These are phyloP conservation scores for Coniosporium tulheliwenetii DNA, from an alignment of 2,329 filamentous ascomycete genomes.

Conservation along the genomic window DNA sequence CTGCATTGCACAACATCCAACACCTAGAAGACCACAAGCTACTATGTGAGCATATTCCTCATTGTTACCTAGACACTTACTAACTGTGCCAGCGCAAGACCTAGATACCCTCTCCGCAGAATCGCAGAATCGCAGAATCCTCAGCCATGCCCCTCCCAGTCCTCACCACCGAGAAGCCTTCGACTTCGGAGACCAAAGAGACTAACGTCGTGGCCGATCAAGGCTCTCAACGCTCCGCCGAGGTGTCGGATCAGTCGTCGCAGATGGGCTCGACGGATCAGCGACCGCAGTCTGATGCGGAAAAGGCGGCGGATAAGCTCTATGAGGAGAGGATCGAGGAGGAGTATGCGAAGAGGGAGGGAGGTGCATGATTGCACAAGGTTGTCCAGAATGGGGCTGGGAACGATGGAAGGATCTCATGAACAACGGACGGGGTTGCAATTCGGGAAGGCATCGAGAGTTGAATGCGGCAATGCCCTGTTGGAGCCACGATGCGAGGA, in stretches of 20 bases:
- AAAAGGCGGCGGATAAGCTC: slow-evolving; percentile 32
- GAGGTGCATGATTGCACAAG: slow-evolving; percentile 25
- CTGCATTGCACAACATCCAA: too few relatives aligned
- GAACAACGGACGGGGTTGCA: too few relatives aligned
- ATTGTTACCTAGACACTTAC: neutral
- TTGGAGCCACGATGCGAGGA: too few relatives aligned
- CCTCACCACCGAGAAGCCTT: neutral
- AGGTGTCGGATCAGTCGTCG: neutral
- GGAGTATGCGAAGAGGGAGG: slow-evolving; percentile 40
- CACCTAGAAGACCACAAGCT: too few relatives aligned
- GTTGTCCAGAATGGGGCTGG: too few relatives aligned
- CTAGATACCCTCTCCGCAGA: neutral
- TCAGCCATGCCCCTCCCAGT: neutral
- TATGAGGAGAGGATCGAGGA: slow-evolving; percentile 41
- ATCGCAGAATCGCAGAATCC: neutral
- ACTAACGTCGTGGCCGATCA: too few relatives aligned
- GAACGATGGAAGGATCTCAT: too few relatives aligned
- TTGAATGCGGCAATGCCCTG: too few relatives aligned
- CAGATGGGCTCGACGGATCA: neutral
- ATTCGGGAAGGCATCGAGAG: too few relatives aligned
- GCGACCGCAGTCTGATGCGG: slow-evolving; percentile 32
- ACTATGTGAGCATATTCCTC: too few relatives aligned
- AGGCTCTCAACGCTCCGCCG: neutral
- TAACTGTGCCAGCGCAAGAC: neutral
- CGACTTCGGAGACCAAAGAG: neutral